Conservation (phyloP, 2,329 filamentous ascomycete species). For the Leptodontidium sp. region DNA sequence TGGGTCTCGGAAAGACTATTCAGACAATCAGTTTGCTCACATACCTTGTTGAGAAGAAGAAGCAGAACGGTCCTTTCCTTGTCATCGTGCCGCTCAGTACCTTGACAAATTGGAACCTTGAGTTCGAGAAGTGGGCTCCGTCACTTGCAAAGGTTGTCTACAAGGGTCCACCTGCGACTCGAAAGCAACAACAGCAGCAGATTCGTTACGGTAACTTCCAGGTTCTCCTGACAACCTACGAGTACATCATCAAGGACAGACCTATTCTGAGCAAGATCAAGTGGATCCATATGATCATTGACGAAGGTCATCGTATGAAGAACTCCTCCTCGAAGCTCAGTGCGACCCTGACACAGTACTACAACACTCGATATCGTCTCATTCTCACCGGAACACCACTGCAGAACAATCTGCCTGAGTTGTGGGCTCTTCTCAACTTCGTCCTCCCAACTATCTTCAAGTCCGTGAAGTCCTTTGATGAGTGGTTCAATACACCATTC, state of each 20-base stretch:
- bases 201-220: slow-evolving; percentile 97
- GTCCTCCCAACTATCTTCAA: slow-evolving; percentile 99
- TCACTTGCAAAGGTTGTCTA: slow-evolving; percentile 88
- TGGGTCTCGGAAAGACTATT: slow-evolving; percentile 99
- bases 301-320: slow-evolving; percentile 99
- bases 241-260: slow-evolving; percentile 99
- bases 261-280: slow-evolving; percentile 97
- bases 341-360: slow-evolving; percentile 93
- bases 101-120: slow-evolving; percentile 96
- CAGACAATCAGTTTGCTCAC: slow-evolving; percentile 98
- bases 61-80: slow-evolving; percentile 89
- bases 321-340: slow-evolving; percentile 96
- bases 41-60: slow-evolving; percentile 95
- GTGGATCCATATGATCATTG: slow-evolving; percentile 99
- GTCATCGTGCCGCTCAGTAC: slow-evolving; percentile 98
- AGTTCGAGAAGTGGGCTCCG: slow-evolving; percentile 99
- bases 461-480: slow-evolving; percentile 97
- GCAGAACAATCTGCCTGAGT: slow-evolving; percentile 94
- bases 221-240: slow-evolving; percentile 95
- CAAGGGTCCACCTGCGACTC: slow-evolving; percentile 89
- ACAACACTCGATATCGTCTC: slow-evolving; percentile 91
- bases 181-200: slow-evolving; percentile 91
- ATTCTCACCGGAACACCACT: slow-evolving; percentile 97
- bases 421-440: slow-evolving; percentile 99
- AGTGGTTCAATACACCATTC: slow-evolving; percentile 99